Conservation (phyloP, 176 grass and related monocot species). For the Lolium multiflorum region DNA sequence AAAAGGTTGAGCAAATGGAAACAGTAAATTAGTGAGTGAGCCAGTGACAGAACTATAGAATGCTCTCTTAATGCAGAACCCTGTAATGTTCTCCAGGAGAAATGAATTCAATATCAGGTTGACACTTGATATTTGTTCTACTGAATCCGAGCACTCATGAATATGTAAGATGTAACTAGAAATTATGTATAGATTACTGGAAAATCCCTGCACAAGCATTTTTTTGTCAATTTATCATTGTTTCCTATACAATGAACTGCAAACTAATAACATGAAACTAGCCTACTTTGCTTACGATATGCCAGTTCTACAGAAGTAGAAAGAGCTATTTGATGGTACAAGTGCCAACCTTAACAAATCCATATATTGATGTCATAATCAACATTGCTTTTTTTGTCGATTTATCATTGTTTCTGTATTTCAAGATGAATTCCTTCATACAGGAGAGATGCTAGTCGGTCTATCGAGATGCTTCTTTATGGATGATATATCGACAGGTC, state of each 20-base stretch:
- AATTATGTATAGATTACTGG: neutral
- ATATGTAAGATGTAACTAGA: neutral
- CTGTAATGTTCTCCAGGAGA: neutral
- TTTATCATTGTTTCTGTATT: conserved; percentile 25
- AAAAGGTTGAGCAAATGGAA: too few species aligned
- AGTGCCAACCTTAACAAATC: neutral
- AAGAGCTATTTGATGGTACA: neutral
- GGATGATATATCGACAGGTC: conserved; percentile 98
- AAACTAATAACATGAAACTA: neutral
- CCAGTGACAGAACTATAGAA: neutral
- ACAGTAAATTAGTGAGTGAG: neutral
- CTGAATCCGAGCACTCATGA: neutral
- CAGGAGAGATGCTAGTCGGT: conserved; percentile 95
- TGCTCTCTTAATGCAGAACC: neutral
- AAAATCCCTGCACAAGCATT: neutral
- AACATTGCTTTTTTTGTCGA: neutral
- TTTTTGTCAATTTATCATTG: neutral
- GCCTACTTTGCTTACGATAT: conserved; percentile 1
- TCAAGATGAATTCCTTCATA: conserved; percentile 36
- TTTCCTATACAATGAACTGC: neutral
- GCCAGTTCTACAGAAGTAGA: conserved; percentile 4
- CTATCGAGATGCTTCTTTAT: conserved; percentile 94
- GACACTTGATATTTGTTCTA: conserved; percentile 13
- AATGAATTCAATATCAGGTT: neutral
- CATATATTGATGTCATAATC: neutral